A percentile compares a stretch with the other conserved stretches of the same genome.
Evolutionary conservation across 2,329 filamentous ascomycete genomes (phyloP).

Genomic region (Dothistroma pini): DNA sequence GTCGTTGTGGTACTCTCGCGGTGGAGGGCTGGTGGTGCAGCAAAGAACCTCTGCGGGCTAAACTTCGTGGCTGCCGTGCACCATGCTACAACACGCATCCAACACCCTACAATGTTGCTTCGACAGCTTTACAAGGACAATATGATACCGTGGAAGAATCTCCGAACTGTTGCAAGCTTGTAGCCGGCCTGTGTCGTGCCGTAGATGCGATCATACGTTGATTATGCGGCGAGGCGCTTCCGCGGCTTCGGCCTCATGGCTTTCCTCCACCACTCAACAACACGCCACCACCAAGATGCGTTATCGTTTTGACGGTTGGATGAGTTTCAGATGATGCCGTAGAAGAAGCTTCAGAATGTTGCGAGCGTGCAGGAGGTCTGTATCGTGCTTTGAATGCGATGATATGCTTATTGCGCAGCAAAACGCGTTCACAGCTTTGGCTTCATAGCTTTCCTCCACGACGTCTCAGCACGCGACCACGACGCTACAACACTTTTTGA

Average conservation of each 20-base stretch:
- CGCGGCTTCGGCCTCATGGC: neutral
- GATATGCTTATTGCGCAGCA: neutral
- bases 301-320: too few relatives aligned
- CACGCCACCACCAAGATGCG: too few relatives aligned
- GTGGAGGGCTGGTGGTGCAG: neutral
- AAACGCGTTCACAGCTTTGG: neutral
- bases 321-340: neutral
- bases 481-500: neutral
- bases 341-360: neutral
- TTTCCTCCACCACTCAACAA: neutral
- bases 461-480: neutral
- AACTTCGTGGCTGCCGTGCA: neutral
- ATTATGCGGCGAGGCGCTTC: neutral
- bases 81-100: neutral
- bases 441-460: neutral
- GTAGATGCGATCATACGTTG: neutral
- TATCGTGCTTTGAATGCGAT: neutral
- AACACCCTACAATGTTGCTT: neutral
- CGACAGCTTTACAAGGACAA: neutral
- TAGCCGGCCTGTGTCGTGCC: neutral
- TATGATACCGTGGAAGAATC: neutral
- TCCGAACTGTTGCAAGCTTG: neutral
- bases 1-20: constrained; percentile 10
- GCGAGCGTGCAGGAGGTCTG: neutral
- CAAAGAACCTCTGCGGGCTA: neutral